Base-by-base conservation (phyloP, 176 grass and related monocot genomes). In the Chloris gayana region DNA sequence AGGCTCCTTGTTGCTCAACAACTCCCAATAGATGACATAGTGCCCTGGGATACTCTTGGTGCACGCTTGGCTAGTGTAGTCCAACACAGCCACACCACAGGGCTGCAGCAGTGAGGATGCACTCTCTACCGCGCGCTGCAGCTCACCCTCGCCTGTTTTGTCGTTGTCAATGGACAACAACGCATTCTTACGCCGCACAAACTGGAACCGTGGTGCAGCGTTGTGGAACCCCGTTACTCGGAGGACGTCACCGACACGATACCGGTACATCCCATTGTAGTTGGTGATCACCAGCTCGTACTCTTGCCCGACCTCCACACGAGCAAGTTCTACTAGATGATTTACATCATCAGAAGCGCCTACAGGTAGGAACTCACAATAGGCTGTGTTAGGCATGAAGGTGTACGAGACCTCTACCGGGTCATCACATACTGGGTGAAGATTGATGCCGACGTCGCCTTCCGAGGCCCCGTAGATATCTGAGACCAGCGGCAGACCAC, bases 11-110 rank as follows among this genome's bases (percentile, higher is more conserved):
- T 89, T 72, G 66, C 56, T 26, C 76, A 98, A 76, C 49, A 98
- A 85, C 74, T 98, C 95, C 95, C 91, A 98, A 78, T 94, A 98
- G 73, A 98, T 85, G 49, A 98, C 92, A 83, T 98, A 98, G 88
- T 98, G 92, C 1, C 95, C 95, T 25, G 92, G 95, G 88, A 94
- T 98, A 54, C 84, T 86, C 15, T 53, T 39, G 58, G 92, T 86
- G 76, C 94, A 82, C 3, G 89, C 90, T 75, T 89, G 58, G 81
- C 91, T 92, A 24, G 94, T 97, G 85, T 97, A 97, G 91, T 97
- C 94, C 3, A 63, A 87, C 78, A 97, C 88, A 35, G 66, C 74
- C 2, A 89, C 85, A 6, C 65, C 87, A 61, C 79, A 80, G 0
- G 94, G 87, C 46, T 56, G 64, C 39, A 94, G 89, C 70, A 91